Evolutionary conservation across 2,329 filamentous ascomycete genomes (phyloP).

Genomic region (Colletotrichum sp.): DNA sequence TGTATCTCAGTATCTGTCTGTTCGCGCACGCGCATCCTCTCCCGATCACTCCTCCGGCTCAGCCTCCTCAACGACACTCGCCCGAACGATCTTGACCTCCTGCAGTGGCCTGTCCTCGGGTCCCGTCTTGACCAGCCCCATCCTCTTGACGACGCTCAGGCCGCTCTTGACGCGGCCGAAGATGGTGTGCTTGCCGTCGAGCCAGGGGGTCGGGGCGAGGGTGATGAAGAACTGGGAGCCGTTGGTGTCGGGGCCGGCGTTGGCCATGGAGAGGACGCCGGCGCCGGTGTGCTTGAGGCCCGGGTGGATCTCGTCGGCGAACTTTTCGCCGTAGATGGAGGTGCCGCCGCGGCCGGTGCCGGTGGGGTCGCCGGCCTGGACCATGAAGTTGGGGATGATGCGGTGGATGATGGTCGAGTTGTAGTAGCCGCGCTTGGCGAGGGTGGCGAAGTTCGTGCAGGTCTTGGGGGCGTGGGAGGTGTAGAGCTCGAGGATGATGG

Average conservation of each 20-base stretch:
- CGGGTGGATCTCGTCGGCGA: slow-evolving; percentile 86
- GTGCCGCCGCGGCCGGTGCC: slow-evolving; percentile 89
- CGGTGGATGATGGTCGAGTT: slow-evolving; percentile 87
- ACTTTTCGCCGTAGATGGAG: slow-evolving; percentile 92
- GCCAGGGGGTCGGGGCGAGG: slow-evolving; percentile 90
- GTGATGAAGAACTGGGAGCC: slow-evolving; percentile 97
- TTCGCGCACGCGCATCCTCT: not conserved
- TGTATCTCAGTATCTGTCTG: not conserved
- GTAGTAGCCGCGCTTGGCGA: slow-evolving; percentile 87
- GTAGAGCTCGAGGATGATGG: slow-evolving; percentile 89
- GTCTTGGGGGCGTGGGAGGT: slow-evolving; percentile 85
- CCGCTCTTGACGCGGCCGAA: slow-evolving; percentile 90
- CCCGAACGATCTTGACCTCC: slow-evolving; percentile 80
- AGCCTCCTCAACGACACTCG: slow-evolving; percentile 68
- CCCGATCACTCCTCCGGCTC: slow-evolving; percentile 38
- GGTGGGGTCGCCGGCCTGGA: slow-evolving; percentile 93
- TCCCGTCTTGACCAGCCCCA: slow-evolving; percentile 87
- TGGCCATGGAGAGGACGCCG: slow-evolving; percentile 95
- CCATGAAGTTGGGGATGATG: slow-evolving; percentile 95
- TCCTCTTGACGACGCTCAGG: slow-evolving; percentile 81
- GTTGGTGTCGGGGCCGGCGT: slow-evolving; percentile 91
- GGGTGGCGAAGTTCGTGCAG: slow-evolving; percentile 85
- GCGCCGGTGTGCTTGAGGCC: slow-evolving; percentile 89
- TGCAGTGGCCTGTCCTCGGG: slow-evolving; percentile 81
- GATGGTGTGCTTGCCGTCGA: slow-evolving; percentile 97